A percentile compares a stretch with the other conserved stretches of the same genome.
phyloP scores from a whole-genome alignment of 2,329 filamentous ascomycete species.

The Pseudocercospora eumusae region DNA sequence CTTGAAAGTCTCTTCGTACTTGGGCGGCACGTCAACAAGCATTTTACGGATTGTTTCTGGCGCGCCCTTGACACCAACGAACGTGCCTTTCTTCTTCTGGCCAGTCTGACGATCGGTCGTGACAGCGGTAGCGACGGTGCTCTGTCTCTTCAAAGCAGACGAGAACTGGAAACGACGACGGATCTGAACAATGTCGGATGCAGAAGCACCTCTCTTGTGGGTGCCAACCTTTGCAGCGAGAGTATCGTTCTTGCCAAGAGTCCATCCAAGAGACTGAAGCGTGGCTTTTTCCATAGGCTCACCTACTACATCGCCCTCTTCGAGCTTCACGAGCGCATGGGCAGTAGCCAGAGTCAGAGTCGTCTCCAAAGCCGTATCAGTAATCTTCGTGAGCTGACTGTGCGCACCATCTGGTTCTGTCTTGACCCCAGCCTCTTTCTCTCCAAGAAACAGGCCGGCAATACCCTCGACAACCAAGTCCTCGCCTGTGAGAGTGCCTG shows the following conservation, averaged over 20 bases:
- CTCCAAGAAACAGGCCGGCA: constrained; percentile 77
- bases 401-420: constrained; percentile 77
- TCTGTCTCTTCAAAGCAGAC: constrained; percentile 92
- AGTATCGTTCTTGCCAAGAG: constrained; percentile 82
- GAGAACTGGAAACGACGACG: constrained; percentile 98
- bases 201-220: constrained; percentile 43
- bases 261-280: constrained; percentile 84
- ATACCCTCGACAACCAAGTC: constrained; percentile 97
- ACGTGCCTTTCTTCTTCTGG: constrained; percentile 78
- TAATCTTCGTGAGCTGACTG: constrained; percentile 71
- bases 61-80: constrained; percentile 93
- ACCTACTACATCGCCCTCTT: constrained; percentile 95
- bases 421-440: constrained; percentile 59
- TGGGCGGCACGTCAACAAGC: constrained; percentile 75
- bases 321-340: constrained; percentile 91
- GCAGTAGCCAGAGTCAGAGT: constrained; percentile 92
- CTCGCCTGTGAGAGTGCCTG: constrained; percentile 92
- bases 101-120: constrained; percentile 70
- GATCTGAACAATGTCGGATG: constrained; percentile 79
- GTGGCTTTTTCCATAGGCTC: constrained; percentile 99
- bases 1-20: constrained; percentile 98
- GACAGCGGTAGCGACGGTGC: constrained; percentile 82
- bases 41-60: constrained; percentile 96
- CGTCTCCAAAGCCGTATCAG: constrained; percentile 73
- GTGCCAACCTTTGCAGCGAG: constrained; percentile 68